Base-by-base conservation (phyloP, 768 basidiomycete species). In the Termitomyces sp. region DNA sequence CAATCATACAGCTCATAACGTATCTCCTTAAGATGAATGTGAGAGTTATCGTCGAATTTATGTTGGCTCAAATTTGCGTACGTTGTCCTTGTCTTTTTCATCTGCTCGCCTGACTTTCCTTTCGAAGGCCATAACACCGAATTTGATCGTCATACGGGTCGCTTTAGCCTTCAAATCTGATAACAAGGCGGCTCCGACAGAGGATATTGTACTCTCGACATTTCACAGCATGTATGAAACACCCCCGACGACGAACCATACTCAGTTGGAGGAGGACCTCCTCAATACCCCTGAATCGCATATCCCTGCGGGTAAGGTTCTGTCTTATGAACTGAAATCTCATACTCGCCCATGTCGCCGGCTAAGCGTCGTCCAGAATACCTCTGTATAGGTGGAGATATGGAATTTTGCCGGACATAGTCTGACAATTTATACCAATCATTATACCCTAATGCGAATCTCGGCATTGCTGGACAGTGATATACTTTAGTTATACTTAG, bases 1-100 rank as follows among this genome's bases (percentile, higher is more conserved):
- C 67, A 16, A 28, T 69, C 33, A 60, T 69, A 22, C 67, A 69
- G 29, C 41, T 69, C 12, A 60, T 68, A 24, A 68, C 66, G 18
- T 66, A 69, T 46, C 48, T 65, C 26, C 33, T 61, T 24, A 61
- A 63, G n/a, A 69, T 69, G 67, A 69, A 69, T 48, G 67, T 67
- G 3, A 66, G 67, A 22, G 67, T 69, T 12, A 68, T 68, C 13
- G 56, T 69, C 57, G 69, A 69, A 51, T 60, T 69, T 29, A 65
- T 66, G 47, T 57, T 68, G 12, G 59, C 58, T 31, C 68, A 69
- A 48, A 54, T 69, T 28, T 67, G 68, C 37, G 68, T 69, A 55
- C 37, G 69, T 60, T 15, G 15, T 18, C 28, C 10, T 6, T 28
- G 10, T 39, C 26, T n/a, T 6, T 5, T 28, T 7, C 0, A 51